Conservation (phyloP, 495 filamentous ascomycete species). For the Physcia stellaris region DNA sequence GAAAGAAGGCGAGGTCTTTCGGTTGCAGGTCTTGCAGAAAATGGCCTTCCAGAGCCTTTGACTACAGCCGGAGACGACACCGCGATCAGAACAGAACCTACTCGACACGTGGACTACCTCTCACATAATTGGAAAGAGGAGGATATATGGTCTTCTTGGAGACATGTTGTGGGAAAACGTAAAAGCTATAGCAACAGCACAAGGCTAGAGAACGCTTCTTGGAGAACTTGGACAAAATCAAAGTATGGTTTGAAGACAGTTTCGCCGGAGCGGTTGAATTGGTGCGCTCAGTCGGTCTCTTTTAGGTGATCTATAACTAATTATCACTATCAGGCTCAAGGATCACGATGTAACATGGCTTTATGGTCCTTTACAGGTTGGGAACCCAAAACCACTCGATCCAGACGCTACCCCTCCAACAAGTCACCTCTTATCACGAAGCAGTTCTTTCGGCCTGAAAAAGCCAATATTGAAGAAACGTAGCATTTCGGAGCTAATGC, state of each 20-base stretch:
- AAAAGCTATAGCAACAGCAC: conserved; percentile 67
- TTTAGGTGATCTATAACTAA: not conserved
- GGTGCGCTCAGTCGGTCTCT: conserved; percentile 48
- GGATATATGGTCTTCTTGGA: conserved; percentile 97
- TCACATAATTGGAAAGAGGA: conserved; percentile 93
- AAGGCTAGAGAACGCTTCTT: conserved; percentile 89
- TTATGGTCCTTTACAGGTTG: conserved; percentile 81
- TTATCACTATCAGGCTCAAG: conserved; percentile 57
- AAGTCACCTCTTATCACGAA: conserved; percentile 58
- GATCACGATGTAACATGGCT: conserved; percentile 97
- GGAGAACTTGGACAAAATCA: conserved; percentile 92
- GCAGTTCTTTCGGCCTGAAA: conserved; percentile 65
- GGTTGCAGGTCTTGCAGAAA: conserved; percentile 29
- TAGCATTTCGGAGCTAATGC: conserved; percentile 88
- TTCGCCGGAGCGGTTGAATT: conserved; percentile 79
- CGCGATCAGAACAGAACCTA: conserved; percentile 61
- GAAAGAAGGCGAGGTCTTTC: no score
- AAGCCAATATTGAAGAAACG: conserved; percentile 96
- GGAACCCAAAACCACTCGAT: conserved; percentile 25
- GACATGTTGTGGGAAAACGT: conserved; percentile 69
- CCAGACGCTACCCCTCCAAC: conserved; percentile 38
- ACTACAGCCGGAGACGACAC: conserved; percentile 65
- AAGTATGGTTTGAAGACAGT: conserved; percentile 77
- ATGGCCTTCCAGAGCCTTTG: conserved; percentile 12
- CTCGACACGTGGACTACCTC: conserved; percentile 89